Evolutionary conservation across 345 rosid species (phyloP).

Genomic region (Syzygium jambos): DNA sequence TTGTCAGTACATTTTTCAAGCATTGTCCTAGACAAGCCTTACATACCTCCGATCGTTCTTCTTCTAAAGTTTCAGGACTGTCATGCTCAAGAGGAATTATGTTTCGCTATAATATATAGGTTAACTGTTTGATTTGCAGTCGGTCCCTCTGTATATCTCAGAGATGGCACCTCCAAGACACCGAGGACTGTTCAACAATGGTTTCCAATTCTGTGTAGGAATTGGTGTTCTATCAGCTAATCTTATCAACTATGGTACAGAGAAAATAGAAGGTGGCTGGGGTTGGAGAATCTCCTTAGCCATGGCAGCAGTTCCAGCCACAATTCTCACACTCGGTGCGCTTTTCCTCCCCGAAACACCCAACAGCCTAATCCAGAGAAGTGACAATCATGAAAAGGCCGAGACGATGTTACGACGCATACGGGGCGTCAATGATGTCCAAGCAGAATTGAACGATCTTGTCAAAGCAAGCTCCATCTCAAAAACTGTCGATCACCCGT

Average conservation of each 20-base stretch:
- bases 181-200: slow-evolving; percentile 75
- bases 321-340: slow-evolving; percentile 48
- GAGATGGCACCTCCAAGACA: slow-evolving; percentile 76
- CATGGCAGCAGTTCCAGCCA: slow-evolving; percentile 55
- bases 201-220: slow-evolving; percentile 59
- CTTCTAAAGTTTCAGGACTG: not conserved
- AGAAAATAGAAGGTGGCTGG: slow-evolving; percentile 52
- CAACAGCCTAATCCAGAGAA: slow-evolving; percentile 54
- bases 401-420: slow-evolving; percentile 36
- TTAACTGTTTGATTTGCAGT: slow-evolving; percentile 11
- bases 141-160: slow-evolving; percentile 72
- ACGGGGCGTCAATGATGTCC: slow-evolving; percentile 50
- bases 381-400: slow-evolving; percentile 16
- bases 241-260: slow-evolving; percentile 46
- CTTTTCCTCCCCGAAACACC: slow-evolving; percentile 69
- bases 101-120: not conserved
- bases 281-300: slow-evolving; percentile 79
- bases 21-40: not conserved
- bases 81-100: not conserved
- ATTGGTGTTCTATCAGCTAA: slow-evolving; percentile 58
- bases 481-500: slow-evolving; percentile 26
- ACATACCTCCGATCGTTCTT: not conserved
- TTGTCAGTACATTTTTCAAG: not conserved
- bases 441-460: slow-evolving; percentile 57
- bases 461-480: slow-evolving; percentile 30